Evolutionary conservation across 805 yeast species (phyloP).

Genomic region (Barnettozyma californica): DNA sequence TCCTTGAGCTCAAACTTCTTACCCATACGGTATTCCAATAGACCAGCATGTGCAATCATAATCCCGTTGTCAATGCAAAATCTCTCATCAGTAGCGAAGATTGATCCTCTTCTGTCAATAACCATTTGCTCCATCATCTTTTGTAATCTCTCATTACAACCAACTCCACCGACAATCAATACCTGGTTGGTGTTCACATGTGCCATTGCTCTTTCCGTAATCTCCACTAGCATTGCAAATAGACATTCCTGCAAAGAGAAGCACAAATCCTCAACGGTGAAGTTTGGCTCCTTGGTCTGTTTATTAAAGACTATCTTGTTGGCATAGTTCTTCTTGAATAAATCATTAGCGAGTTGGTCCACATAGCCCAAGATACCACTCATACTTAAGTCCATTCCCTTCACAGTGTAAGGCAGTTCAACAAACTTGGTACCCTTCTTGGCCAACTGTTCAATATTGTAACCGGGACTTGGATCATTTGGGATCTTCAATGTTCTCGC

Average conservation of each 20-base stretch:
- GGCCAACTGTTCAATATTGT: constrained; percentile 93
- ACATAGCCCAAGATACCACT: constrained; percentile 88
- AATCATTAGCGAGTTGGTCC: constrained; percentile 72
- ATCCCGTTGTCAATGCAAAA: constrained; percentile 98
- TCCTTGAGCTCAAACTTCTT: constrained; percentile 49
- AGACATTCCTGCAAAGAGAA: constrained; percentile 88
- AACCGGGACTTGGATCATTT: constrained; percentile 95
- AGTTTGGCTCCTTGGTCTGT: constrained; percentile 37
- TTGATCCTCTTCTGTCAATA: constrained; percentile 77
- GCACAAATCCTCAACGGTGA: constrained; percentile 85
- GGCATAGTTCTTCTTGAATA: constrained; percentile 41
- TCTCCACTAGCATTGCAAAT: constrained; percentile 95
- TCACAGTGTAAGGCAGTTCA: constrained; percentile 89
- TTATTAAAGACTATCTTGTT: constrained; percentile 34
- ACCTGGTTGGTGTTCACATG: constrained; percentile 89
- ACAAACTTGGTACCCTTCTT: constrained; percentile 56
- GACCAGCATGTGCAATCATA: constrained; percentile 98
- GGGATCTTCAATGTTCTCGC: constrained; percentile 87
- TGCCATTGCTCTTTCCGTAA: constrained; percentile 98
- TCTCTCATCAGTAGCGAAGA: constrained; percentile 92
- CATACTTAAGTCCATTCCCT: constrained; percentile 98
- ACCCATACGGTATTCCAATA: constrained; percentile 81
- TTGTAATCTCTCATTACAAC: constrained; percentile 86
- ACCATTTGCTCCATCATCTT: constrained; percentile 98
- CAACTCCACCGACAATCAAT: constrained; percentile 97